Base-by-base conservation (phyloP, 352 stramenopile species). In the Lagenidium sp. region DNA sequence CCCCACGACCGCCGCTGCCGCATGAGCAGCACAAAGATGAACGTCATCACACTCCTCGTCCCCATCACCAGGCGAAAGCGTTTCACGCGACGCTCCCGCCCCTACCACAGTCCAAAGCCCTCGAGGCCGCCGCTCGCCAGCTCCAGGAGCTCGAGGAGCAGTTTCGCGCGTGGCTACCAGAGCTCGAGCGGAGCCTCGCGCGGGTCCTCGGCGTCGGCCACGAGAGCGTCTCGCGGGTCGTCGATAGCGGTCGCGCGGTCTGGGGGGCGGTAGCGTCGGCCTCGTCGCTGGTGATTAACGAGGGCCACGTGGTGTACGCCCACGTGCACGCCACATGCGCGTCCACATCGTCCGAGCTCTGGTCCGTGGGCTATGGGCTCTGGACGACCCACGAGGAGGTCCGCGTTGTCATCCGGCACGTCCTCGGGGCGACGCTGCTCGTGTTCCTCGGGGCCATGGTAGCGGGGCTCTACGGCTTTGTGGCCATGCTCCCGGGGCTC, bases 341-440 rank as follows among this genome's bases (percentile, higher is more conserved):
- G 28, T 8, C 28, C 8, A 32, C 28, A 15, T 13, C 28, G 28
- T 32, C 28, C 15, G 28, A 13, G 28, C 28, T 32, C 6, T 11
- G 18, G 5, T 11, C 15, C 13, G 24, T 22, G 46, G 32, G 37
- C 36, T 37, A 25, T 2, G 34, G 47, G n/a, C 2, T 74, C 5
- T 68, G 60, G 53, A 12, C 40, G 13, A 69, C 57, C 21, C 55
- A 68, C 28, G 57, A 72, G 28, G 60, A 68, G 30, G 31, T 73
- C 12, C 63, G 58, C 20, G 37, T 75, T 6, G 37, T 68, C 3
- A 39, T 49, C 2, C 54, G 42, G 10, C 65, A 79, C 24, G 15
- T 54, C 3, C 32, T 53, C n/a, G 55, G 57, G 0, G 15, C 62
- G 3, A 4, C 36, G 12, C 21, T 69, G 19, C 46, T 79, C 1